Evolutionary conservation across 1,139 yeast genomes (phyloP), one percentile per base, ranked within the genome.

Genomic region (Scheffersomyces lignicola): DNA sequence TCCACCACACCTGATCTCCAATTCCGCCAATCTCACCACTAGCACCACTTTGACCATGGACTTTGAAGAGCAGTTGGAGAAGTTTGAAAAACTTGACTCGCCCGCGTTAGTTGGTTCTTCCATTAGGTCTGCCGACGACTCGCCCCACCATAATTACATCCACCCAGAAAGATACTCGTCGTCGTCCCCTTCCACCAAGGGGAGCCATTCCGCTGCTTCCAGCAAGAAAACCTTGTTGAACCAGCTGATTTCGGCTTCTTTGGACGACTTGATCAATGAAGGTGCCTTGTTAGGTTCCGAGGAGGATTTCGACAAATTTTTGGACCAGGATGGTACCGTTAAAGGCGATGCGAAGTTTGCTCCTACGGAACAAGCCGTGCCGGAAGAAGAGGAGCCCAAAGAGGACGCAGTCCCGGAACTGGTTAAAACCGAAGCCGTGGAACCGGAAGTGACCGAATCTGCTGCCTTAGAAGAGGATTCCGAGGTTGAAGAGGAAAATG

Each of bases 281-380:
- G 85, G 86, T 15, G 84, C 83, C 0, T 60, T 80, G 35, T 50
- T 78, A 44, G 76, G 77, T 7, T 76, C 78, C 15, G 83, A 78
- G 38, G 80, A 71, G 43, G 74, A 69, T 44, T 70, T 79, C 45
- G 80, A 73, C 16, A 59, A 61, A 23, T 64, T 74, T 35, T 59
- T 79, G 47, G 83, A 78, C 45, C 61, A 62, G 10, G 64, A 67
- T 30, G 85, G 84, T 2, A 63, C 70, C 35, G 62, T 79, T 31
- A 77, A 70, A 47, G 65, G 61, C 15, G 72, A 68, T 37, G 77
- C 71, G 22, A 59, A 62, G 45, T 66, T 55, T 41, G 33, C 36
- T 10, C 24, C 38, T 7, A 24, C 39, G 9, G 29, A 40, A 32
- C 45, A 28, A 26, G 38, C 31, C 12, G 31, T 18, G n/a, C 12